phyloP scores from a whole-genome alignment of 2,329 filamentous ascomycete genomes.

The Sordariomycetes sp. region DNA sequence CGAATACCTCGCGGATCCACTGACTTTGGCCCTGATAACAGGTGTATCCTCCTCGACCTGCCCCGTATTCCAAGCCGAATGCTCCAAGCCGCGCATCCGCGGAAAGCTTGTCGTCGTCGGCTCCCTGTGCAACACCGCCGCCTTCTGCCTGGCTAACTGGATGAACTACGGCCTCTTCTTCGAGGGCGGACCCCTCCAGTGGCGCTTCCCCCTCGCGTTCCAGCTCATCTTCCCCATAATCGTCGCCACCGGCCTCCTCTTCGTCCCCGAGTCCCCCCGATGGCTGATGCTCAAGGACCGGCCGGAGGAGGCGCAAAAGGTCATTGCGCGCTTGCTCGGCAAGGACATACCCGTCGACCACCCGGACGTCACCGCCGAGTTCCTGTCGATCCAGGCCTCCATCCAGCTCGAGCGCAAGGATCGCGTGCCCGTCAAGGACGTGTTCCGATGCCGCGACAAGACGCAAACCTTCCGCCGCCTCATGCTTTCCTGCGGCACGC shows the following conservation, averaged over 20 bases:
- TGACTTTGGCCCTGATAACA: not conserved
- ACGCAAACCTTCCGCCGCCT: conserved; percentile 24
- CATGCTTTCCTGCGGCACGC: conserved; percentile 31
- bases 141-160: conserved; percentile 36
- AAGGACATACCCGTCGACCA: conserved; percentile 11
- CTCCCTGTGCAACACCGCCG: conserved; percentile 26
- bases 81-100: conserved; percentile 20
- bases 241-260: conserved; percentile 16
- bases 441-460: conserved; percentile 23
- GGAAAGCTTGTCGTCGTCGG: conserved; percentile 34
- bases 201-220: conserved; percentile 23
- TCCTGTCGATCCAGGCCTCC: conserved; percentile 22
- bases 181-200: conserved; percentile 19
- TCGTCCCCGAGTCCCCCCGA: conserved; percentile 17
- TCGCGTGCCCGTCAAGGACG: conserved; percentile 19
- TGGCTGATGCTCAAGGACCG: conserved; percentile 25
- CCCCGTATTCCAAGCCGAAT: conserved; percentile 22
- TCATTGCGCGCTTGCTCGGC: conserved; percentile 4
- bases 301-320: conserved; percentile 19
- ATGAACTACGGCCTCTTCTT: conserved; percentile 30
- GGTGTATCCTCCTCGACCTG: conserved; percentile 20
- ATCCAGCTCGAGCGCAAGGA: conserved; percentile 23
- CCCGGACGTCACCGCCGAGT: conserved; percentile 18
- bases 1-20: not conserved
- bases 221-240: conserved; percentile 26